phyloP scores from a whole-genome alignment of 139 green algal species.

The Coccomyxa sp. region DNA sequence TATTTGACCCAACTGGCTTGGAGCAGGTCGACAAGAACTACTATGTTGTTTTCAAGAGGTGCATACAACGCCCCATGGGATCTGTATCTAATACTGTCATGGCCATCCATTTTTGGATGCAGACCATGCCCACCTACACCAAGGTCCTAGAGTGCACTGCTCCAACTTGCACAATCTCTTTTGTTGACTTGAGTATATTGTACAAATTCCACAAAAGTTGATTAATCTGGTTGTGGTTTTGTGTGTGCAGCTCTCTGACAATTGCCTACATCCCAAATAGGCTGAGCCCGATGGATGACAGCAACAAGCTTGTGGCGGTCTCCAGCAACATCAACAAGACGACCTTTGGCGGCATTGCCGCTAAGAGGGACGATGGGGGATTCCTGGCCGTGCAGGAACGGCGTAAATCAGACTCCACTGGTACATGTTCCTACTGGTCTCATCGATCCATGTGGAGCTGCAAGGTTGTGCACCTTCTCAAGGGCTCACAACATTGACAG shows the following conservation, averaged over 20 bases:
- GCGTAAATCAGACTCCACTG: neutral
- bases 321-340: neutral
- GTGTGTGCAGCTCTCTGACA: neutral
- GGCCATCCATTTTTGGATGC: too few species aligned
- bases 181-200: too few species aligned
- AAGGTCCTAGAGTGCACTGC: too few species aligned
- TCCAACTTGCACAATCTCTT: too few species aligned
- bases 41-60: neutral
- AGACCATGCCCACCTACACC: too few species aligned
- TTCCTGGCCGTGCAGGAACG: slow-evolving; percentile 1
- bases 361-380: neutral
- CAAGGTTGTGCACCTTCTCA: neutral
- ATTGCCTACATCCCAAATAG: neutral
- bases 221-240: neutral
- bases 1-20: neutral
- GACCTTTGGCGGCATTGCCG: neutral
- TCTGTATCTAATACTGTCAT: too few species aligned
- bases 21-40: neutral
- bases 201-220: too few species aligned
- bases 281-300: neutral
- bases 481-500: neutral
- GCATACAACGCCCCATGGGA: too few species aligned
- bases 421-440: neutral
- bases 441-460: too few species aligned
- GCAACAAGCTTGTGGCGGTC: neutral